Conservation (phyloP, 352 stramenopile genomes). For the Phytophthora lateralis region DNA sequence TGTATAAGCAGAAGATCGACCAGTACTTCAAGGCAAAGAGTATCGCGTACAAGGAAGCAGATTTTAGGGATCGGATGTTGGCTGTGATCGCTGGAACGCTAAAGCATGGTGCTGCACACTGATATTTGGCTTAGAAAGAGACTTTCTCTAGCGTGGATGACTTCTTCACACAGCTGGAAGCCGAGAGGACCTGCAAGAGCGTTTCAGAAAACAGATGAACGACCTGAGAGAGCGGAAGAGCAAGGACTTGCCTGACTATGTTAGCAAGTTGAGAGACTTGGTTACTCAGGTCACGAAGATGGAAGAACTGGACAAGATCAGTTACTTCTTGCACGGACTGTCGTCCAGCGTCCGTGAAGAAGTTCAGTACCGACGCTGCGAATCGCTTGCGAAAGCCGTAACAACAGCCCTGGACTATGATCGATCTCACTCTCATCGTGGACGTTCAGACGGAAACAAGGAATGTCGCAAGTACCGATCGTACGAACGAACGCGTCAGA, state of each 20-base stretch:
- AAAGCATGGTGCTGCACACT: slow-evolving; percentile 18
- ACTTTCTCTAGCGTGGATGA: slow-evolving; percentile 14
- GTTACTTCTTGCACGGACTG: slow-evolving; percentile 6
- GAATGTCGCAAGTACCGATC: slow-evolving; percentile 13
- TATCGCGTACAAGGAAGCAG: slow-evolving; percentile 13
- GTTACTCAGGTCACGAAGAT: slow-evolving; percentile 21
- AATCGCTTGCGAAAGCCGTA: slow-evolving; percentile 1
- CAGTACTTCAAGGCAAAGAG: slow-evolving; percentile 22
- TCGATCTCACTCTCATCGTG: slow-evolving; percentile 5
- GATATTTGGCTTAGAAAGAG: slow-evolving; percentile 18
- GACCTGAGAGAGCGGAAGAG: slow-evolving; percentile 11
- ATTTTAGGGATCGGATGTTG: slow-evolving; percentile 4
- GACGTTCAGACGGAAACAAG: not conserved
- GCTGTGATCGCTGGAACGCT: slow-evolving; percentile 8
- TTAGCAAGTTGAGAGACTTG: slow-evolving; percentile 5
- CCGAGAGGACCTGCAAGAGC: slow-evolving; percentile 16
- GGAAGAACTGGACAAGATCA: slow-evolving; percentile 19
- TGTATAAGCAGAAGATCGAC: slow-evolving; percentile 4
- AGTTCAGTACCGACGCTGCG: slow-evolving; percentile 9
- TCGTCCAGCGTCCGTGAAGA: slow-evolving; percentile 2
- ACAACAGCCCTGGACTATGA: slow-evolving; percentile 13
- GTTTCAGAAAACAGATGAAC: slow-evolving; percentile 15
- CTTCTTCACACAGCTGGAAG: slow-evolving; percentile 17
- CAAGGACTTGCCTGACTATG: slow-evolving; percentile 16
- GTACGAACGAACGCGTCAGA: slow-evolving; percentile 13